Evolutionary conservation across 2,329 filamentous ascomycete genomes (phyloP).

Genomic region (Cladorrhinum sp.): DNA sequence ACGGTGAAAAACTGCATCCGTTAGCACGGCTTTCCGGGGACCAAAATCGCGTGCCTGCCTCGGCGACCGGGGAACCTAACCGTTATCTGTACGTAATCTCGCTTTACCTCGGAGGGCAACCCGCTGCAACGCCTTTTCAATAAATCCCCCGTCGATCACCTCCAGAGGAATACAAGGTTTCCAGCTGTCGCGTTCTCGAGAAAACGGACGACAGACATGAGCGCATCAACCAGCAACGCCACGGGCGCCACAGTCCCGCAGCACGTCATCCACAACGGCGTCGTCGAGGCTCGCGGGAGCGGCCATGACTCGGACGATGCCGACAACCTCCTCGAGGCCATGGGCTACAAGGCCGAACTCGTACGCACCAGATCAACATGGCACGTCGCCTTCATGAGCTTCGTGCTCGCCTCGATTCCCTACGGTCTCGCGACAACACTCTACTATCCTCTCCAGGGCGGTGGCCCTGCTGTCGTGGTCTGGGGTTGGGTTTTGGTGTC

Average conservation of each 20-base stretch:
- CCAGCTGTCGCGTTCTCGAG: neutral
- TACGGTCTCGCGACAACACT: slow-evolving; percentile 71
- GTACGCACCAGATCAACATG: slow-evolving; percentile 63
- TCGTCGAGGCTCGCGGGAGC: neutral
- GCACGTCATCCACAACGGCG: neutral
- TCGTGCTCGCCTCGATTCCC: slow-evolving; percentile 71
- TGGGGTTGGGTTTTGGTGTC: slow-evolving; percentile 67
- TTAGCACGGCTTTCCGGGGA: neutral
- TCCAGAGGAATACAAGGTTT: neutral
- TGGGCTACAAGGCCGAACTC: slow-evolving; percentile 66
- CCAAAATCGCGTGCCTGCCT: neutral
- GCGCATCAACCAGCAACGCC: neutral
- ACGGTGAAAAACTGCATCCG: neutral
- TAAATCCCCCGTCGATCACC: neutral
- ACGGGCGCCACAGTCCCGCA: neutral
- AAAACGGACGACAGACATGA: neutral
- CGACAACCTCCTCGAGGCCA: slow-evolving; percentile 59
- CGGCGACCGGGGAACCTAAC: neutral
- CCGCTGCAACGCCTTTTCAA: neutral
- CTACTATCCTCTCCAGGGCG: slow-evolving; percentile 63
- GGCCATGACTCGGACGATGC: slow-evolving; percentile 36
- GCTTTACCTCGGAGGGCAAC: neutral
- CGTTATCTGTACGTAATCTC: slow-evolving; percentile 11
- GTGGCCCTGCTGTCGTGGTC: slow-evolving; percentile 66
- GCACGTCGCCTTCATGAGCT: slow-evolving; percentile 73